These are phyloP conservation scores for Cotoneaster glaucophyllus DNA, from an alignment of 306 rosid genomes.

Conservation along the genomic window DNA sequence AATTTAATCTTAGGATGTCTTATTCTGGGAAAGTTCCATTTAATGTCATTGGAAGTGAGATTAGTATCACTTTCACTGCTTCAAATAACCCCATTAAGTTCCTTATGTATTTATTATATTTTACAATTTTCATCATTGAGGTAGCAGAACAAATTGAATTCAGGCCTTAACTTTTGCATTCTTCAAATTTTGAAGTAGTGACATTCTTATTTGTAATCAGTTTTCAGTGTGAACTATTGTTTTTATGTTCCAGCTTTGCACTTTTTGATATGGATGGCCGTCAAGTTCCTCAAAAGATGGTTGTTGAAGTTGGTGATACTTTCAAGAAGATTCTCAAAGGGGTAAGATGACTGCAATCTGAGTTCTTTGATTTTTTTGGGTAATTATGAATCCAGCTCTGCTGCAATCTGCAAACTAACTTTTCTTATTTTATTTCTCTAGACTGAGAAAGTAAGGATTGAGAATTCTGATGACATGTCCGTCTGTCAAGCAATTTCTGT, in stretches of 20 bases:
- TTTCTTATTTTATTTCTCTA: slow-evolving; percentile 4
- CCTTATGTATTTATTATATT: background rate
- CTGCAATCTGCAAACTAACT: background rate
- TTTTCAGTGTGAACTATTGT: background rate
- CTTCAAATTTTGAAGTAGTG: background rate
- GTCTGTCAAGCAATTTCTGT: slow-evolving; percentile 53
- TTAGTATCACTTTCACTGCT: background rate
- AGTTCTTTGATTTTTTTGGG: background rate
- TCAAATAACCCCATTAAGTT: background rate
- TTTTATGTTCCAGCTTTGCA: slow-evolving; percentile 48
- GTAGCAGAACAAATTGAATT: background rate
- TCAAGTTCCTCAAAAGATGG: slow-evolving; percentile 68
- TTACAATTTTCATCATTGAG: background rate
- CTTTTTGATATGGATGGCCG: slow-evolving; percentile 56
- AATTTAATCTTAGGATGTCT: background rate
- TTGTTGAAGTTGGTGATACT: slow-evolving; percentile 60
- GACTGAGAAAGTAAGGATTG: slow-evolving; percentile 70
- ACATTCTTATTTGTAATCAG: background rate
- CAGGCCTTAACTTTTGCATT: background rate
- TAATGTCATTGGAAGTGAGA: background rate
- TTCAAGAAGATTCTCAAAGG: slow-evolving; percentile 60
- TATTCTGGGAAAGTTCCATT: background rate
- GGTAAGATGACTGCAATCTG: slow-evolving; percentile 23
- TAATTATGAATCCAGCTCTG: background rate
- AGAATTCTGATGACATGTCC: slow-evolving; percentile 54